These are phyloP conservation scores for Trichoderma erinaceum DNA, from an alignment of 495 filamentous ascomycete genomes.

Conservation along the genomic window DNA sequence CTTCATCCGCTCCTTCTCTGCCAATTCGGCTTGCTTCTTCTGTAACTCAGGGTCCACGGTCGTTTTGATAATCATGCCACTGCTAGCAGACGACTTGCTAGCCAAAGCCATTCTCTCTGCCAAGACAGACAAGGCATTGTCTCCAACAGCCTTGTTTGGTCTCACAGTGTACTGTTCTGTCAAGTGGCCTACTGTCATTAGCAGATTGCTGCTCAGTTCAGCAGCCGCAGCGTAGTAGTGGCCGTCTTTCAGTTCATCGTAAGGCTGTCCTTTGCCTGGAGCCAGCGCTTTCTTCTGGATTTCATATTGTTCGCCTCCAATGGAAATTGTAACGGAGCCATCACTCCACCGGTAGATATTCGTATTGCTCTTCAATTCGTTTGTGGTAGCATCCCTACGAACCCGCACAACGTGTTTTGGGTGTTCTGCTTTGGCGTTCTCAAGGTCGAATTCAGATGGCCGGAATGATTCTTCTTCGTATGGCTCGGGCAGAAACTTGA, in stretches of 20 bases:
- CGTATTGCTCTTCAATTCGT: conserved; percentile 65
- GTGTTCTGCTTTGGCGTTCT: conserved; percentile 34
- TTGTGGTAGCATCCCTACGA: conserved; percentile 35
- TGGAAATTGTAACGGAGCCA: conserved; percentile 69
- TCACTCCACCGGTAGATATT: conserved; percentile 78
- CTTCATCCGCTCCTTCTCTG: conserved; percentile 64
- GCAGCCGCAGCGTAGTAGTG: conserved; percentile 80
- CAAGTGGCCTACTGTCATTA: conserved; percentile 74
- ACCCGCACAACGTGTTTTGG: conserved; percentile 36
- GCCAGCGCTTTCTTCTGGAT: conserved; percentile 70
- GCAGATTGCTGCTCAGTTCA: conserved; percentile 58
- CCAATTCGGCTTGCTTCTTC: conserved; percentile 65
- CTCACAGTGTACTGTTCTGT: conserved; percentile 68
- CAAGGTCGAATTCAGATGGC: conserved; percentile 41
- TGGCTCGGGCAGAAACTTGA: conserved; percentile 66
- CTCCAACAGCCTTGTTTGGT: conserved; percentile 62
- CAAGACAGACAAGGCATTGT: conserved; percentile 71
- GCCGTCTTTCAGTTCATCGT: conserved; percentile 64
- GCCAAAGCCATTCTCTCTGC: conserved; percentile 63
- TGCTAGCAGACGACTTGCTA: conserved; percentile 37
- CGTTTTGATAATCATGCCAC: conserved; percentile 50
- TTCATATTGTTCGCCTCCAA: conserved; percentile 72
- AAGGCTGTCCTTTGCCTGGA: conserved; percentile 51
- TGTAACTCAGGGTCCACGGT: conserved; percentile 76
- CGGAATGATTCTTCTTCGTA: conserved; percentile 68